Evolutionary conservation across 2,329 filamentous ascomycete species (phyloP).

Genomic region (Metarhizium guizhouense): DNA sequence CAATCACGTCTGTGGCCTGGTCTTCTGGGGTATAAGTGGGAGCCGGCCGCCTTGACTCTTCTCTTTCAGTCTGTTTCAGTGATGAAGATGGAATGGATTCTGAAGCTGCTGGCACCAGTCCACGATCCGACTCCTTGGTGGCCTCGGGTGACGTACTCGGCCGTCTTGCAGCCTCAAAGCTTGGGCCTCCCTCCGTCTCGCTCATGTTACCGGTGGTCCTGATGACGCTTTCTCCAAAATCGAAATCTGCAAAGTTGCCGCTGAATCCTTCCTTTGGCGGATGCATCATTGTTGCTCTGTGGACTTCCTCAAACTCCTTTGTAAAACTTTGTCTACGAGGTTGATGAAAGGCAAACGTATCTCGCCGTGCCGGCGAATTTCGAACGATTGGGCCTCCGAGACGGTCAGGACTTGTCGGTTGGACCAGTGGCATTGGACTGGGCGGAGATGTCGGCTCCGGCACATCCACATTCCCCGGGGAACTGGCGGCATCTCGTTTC

Average conservation of each 20-base stretch:
- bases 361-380: slow-evolving; percentile 39
- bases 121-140: background rate
- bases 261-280: slow-evolving; percentile 23
- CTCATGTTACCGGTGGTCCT: slow-evolving; percentile 6
- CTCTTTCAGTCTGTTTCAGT: slow-evolving; percentile 6
- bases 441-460: slow-evolving; percentile 22
- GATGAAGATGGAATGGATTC: background rate
- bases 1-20: slow-evolving; percentile 1
- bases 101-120: background rate
- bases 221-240: slow-evolving; percentile 25
- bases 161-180: background rate
- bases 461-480: slow-evolving; percentile 16
- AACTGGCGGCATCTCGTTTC: slow-evolving; percentile 15
- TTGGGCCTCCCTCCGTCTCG: background rate
- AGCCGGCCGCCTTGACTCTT: slow-evolving; percentile 5
- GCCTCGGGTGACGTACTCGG: background rate
- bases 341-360: slow-evolving; percentile 38
- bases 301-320: slow-evolving; percentile 24
- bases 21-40: slow-evolving; percentile 1
- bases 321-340: slow-evolving; percentile 38
- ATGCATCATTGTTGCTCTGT: slow-evolving; percentile 11
- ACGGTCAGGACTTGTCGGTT: slow-evolving; percentile 30
- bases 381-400: slow-evolving; percentile 34
- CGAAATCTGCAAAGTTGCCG: slow-evolving; percentile 29
- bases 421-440: slow-evolving; percentile 32